Evolutionary conservation across 768 basidiomycete species (phyloP).

Genomic region (Boletus reticulatus): DNA sequence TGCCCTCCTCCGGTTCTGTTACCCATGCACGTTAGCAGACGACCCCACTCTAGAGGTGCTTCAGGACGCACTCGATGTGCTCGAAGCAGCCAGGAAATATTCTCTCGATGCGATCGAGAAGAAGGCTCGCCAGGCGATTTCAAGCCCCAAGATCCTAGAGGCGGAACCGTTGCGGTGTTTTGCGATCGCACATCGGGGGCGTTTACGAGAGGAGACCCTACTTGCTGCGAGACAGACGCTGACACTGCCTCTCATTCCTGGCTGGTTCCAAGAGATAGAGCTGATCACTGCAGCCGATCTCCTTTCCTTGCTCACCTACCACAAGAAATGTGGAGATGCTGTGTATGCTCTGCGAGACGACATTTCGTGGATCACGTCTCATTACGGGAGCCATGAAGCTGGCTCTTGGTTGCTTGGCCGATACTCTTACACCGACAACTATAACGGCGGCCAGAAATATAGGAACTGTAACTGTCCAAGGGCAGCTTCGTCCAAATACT

Average conservation of each 20-base stretch:
- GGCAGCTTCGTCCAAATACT: not conserved
- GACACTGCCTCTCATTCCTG: slow-evolving; percentile 21
- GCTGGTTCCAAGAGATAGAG: slow-evolving; percentile 25
- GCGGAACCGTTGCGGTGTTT: slow-evolving; percentile 29
- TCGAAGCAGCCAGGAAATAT: slow-evolving; percentile 21
- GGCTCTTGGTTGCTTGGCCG: slow-evolving; percentile 9
- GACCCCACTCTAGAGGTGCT: slow-evolving; percentile 11
- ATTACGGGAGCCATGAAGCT: slow-evolving; percentile 5
- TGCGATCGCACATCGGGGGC: slow-evolving; percentile 28
- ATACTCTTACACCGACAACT: not conserved
- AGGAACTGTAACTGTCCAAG: not conserved
- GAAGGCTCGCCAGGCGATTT: slow-evolving; percentile 21
- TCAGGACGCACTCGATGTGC: slow-evolving; percentile 7
- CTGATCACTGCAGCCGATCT: slow-evolving; percentile 28
- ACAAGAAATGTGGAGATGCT: slow-evolving; percentile 14
- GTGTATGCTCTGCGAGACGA: slow-evolving; percentile 2
- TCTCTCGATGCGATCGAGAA: slow-evolving; percentile 19
- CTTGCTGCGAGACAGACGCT: slow-evolving; percentile 32
- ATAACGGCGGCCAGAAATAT: not conserved
- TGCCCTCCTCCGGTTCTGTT: slow-evolving; percentile 6
- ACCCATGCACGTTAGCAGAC: no score
- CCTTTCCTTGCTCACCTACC: slow-evolving; percentile 25
- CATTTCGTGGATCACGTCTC: slow-evolving; percentile 11
- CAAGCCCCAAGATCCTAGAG: slow-evolving; percentile 17
- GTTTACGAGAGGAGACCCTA: slow-evolving; percentile 20